Conservation (phyloP, 345 rosid species). For the Eutrema heterophyllum region DNA sequence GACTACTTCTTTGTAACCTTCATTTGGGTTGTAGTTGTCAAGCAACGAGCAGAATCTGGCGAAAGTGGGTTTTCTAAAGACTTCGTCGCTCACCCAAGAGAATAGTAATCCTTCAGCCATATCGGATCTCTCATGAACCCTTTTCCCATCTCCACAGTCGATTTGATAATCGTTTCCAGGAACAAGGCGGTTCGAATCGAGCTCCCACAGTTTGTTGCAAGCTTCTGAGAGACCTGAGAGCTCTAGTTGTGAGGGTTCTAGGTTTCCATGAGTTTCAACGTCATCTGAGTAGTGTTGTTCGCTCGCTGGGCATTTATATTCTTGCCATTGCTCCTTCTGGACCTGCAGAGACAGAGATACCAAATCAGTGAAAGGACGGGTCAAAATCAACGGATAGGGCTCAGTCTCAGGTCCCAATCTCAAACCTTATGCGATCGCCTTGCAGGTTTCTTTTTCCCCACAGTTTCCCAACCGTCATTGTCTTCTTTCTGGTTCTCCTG, state of each 20-base stretch:
- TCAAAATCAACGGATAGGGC: background rate
- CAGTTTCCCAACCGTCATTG: slow-evolving; percentile 86
- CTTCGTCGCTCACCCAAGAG: slow-evolving; percentile 61
- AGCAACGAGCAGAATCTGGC: slow-evolving; percentile 87
- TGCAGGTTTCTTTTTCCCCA: slow-evolving; percentile 56
- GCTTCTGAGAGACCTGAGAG: slow-evolving; percentile 74
- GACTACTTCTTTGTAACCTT: slow-evolving; percentile 71
- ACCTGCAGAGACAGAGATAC: slow-evolving; percentile 41
- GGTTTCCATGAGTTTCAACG: slow-evolving; percentile 34
- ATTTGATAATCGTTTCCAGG: slow-evolving; percentile 84
- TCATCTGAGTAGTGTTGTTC: slow-evolving; percentile 72
- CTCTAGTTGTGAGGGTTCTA: slow-evolving; percentile 65
- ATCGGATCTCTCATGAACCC: slow-evolving; percentile 62
- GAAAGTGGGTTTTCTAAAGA: slow-evolving; percentile 64
- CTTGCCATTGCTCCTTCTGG: slow-evolving; percentile 69
- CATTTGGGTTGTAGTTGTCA: slow-evolving; percentile 82
- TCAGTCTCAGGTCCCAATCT: background rate
- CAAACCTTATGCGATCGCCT: slow-evolving; percentile 56
- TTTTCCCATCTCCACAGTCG: slow-evolving; percentile 92
- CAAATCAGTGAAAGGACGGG: background rate
- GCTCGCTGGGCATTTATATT: slow-evolving; percentile 55
- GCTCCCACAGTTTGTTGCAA: slow-evolving; percentile 89
- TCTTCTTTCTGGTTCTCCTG: slow-evolving; percentile 40
- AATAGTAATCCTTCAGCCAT: slow-evolving; percentile 75
- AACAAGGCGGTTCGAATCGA: slow-evolving; percentile 63